A percentile compares a stretch with the other conserved stretches of the same genome.
Evolutionary conservation across 805 yeast genomes (phyloP).

Genomic region (Cyberlindnera galapagoensis): DNA sequence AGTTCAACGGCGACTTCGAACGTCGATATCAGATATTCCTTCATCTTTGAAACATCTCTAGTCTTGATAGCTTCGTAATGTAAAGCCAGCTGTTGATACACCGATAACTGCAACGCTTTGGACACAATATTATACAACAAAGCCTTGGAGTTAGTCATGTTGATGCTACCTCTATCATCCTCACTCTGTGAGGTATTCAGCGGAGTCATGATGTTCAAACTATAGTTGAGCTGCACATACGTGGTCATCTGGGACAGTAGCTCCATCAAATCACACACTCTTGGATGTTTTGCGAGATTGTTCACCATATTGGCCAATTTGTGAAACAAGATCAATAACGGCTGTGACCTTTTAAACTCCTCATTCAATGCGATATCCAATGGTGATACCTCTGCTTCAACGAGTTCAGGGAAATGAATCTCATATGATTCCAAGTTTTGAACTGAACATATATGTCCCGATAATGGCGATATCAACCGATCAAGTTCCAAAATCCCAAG

Average conservation of each 20-base stretch:
- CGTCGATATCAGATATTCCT: constrained; percentile 5
- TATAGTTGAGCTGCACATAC: constrained; percentile 15
- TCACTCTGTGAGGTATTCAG: constrained; percentile 2
- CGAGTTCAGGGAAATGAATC: constrained; percentile 11
- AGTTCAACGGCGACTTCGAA: constrained; percentile 9
- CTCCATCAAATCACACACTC: constrained; percentile 12
- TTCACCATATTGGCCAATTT: constrained; percentile 17
- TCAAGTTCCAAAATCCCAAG: constrained; percentile 21
- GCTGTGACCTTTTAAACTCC: constrained; percentile 15
- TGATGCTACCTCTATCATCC: constrained; percentile 6
- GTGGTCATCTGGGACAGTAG: constrained; percentile 12
- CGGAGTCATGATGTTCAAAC: constrained; percentile 6
- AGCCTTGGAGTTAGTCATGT: constrained; percentile 11
- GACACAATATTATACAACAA: constrained; percentile 15
- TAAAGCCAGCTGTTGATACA: constrained; percentile 15
- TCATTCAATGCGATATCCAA: constrained; percentile 12
- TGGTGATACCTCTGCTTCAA: constrained; percentile 1
- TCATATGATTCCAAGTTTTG: constrained; percentile 15
- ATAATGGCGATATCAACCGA: constrained; percentile 13
- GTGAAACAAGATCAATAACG: constrained; percentile 11
- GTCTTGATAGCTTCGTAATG: constrained; percentile 17
- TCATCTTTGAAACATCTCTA: constrained; percentile 9
- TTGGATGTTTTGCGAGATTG: constrained; percentile 13
- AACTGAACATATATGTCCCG: constrained; percentile 20
- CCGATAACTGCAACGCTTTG: constrained; percentile 13